These are phyloP conservation scores for Cryphonectria carpinicola DNA, from an alignment of 2,329 filamentous ascomycete species.

Conservation along the genomic window DNA sequence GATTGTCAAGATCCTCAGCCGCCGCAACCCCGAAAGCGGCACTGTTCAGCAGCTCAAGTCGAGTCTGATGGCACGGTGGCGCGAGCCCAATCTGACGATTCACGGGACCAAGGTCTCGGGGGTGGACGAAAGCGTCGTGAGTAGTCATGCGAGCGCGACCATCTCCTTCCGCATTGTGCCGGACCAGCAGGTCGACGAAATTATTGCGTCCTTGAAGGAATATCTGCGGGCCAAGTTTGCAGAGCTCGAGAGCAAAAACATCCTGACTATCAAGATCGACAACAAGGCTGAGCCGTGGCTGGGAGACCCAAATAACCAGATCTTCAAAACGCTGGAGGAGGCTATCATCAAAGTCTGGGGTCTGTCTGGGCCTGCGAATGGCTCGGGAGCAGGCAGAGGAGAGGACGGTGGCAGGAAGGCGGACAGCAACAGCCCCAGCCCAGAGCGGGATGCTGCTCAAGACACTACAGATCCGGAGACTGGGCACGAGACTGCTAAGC, in stretches of 20 bases:
- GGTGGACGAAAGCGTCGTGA: constrained; percentile 89
- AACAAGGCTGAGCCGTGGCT: constrained; percentile 97
- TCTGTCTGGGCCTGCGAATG: constrained; percentile 37
- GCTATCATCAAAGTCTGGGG: constrained; percentile 88
- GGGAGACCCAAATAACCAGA: constrained; percentile 85
- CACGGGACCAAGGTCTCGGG: constrained; percentile 93
- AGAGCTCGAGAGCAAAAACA: constrained; percentile 78
- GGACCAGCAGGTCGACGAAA: constrained; percentile 83
- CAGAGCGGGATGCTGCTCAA: not conserved
- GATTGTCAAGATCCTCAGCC: constrained; percentile 77
- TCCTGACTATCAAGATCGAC: constrained; percentile 80
- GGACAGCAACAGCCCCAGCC: too few relatives aligned
- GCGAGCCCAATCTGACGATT: constrained; percentile 91
- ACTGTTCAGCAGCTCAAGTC: constrained; percentile 73
- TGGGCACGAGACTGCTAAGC: not conserved
- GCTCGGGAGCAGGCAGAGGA: not conserved
- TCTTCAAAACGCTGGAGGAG: constrained; percentile 85
- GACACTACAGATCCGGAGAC: not conserved
- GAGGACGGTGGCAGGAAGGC: not conserved
- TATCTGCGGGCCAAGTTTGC: constrained; percentile 75
- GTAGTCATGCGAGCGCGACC: constrained; percentile 83
- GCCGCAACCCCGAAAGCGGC: constrained; percentile 65
- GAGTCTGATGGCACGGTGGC: constrained; percentile 91
- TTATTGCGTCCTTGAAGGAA: constrained; percentile 67
- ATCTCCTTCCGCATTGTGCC: constrained; percentile 92